A percentile compares a stretch with the other conserved stretches of the same genome.
Conservation (phyloP, 148 eudicot species). For the Amaranthus hypochondriacus region DNA sequence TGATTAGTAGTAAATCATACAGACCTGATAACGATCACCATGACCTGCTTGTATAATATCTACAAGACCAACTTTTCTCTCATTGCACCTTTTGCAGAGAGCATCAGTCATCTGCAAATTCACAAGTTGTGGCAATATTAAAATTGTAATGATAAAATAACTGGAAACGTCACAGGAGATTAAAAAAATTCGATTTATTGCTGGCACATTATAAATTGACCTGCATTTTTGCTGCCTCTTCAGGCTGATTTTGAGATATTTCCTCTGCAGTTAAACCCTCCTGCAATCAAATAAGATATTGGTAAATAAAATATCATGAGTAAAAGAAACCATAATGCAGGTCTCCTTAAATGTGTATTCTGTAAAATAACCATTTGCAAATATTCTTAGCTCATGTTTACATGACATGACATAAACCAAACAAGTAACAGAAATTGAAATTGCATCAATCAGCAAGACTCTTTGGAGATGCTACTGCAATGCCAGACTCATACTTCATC, state of each 20-base stretch:
- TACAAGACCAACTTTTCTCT: constrained; percentile 66
- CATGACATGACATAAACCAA: neutral
- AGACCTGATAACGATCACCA: constrained; percentile 85
- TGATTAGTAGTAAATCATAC: neutral
- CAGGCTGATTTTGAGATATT: constrained; percentile 76
- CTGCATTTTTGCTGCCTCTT: constrained; percentile 73
- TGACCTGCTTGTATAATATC: constrained; percentile 82
- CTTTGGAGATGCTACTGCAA: neutral
- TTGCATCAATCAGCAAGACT: neutral
- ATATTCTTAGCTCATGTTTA: neutral
- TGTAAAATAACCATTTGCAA: neutral
- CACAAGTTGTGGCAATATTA: constrained; percentile 4
- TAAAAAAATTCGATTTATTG: constrained; percentile 6
- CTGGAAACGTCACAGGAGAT: neutral
- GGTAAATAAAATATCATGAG: neutral
- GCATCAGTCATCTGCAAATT: constrained; percentile 90
- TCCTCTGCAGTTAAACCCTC: constrained; percentile 92
- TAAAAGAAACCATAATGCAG: neutral
- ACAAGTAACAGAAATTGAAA: neutral
- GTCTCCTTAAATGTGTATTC: neutral
- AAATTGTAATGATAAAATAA: neutral
- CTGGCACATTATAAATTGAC: constrained; percentile 24
- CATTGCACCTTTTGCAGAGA: constrained; percentile 82
- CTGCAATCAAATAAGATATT: constrained; percentile 32
- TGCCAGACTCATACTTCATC: neutral